Conservation (phyloP, 2,329 filamentous ascomycete species). For the Periconia digitata region DNA sequence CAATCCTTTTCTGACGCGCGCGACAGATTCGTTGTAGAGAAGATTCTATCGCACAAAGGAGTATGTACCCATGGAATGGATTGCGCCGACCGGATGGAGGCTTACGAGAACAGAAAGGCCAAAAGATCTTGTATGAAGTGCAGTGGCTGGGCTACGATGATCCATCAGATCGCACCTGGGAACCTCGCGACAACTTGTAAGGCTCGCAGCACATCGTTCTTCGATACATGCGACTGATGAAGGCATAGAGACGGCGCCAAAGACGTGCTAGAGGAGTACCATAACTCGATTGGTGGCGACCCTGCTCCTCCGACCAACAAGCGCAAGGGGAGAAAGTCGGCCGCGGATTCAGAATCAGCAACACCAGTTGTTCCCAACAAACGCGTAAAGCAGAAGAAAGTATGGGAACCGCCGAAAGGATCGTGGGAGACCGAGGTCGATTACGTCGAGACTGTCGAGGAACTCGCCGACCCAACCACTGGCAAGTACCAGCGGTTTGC, state of each 20-base stretch:
- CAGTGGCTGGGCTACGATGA: constrained; percentile 81
- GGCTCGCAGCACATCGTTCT: constrained; percentile 15
- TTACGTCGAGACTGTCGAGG: constrained; percentile 71
- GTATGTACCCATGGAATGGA: background rate
- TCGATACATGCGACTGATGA: constrained; percentile 5
- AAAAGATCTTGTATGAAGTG: constrained; percentile 66
- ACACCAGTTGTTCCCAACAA: constrained; percentile 28
- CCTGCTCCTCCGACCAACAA: constrained; percentile 49
- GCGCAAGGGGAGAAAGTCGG: constrained; percentile 36
- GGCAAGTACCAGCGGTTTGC: constrained; percentile 61
- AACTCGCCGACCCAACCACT: constrained; percentile 48
- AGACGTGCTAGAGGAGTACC: constrained; percentile 66
- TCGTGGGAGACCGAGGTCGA: constrained; percentile 76
- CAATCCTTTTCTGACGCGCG: constrained; percentile 21
- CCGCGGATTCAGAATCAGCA: constrained; percentile 21
- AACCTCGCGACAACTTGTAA: constrained; percentile 72
- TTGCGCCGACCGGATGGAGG: background rate
- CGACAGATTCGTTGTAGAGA: constrained; percentile 71
- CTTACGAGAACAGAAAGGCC: constrained; percentile 11
- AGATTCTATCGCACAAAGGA: constrained; percentile 65
- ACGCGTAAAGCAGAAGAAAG: constrained; percentile 47
- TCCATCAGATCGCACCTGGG: constrained; percentile 73
- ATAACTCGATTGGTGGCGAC: constrained; percentile 63
- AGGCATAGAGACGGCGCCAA: constrained; percentile 35
- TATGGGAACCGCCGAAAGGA: constrained; percentile 69